Evolutionary conservation across 2,329 filamentous ascomycete genomes (phyloP), one percentile per base, ranked within the genome.

Genomic region (Cucurbitaria berberidis): DNA sequence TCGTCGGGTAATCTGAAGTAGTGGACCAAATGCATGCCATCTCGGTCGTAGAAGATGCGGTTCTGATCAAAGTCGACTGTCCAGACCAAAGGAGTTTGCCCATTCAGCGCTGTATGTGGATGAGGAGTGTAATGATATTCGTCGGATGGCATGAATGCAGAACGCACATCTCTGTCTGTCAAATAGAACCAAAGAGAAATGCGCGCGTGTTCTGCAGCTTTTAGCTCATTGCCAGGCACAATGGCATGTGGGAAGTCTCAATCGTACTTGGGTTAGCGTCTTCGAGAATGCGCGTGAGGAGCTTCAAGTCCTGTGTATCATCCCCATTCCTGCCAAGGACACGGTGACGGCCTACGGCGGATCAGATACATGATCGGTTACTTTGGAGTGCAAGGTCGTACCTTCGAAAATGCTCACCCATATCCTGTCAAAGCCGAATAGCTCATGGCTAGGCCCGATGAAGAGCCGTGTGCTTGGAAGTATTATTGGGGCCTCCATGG

Each of bases 41-140:
- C 30, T 38, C 34, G 22, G 35, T 56, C 53, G 19, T 45, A 41
- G 29, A 56, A 52, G 34, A 56, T 30, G 26, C 39, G 44, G 4
- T 46, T 11, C n/a, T 45, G 48, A 32, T 56, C 40, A 22, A 52
- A 48, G 24, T 56, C 53, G 2, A 56, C 41, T 1, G 48, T 52
- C 53, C 53, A 56, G 3, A 56, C 45, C 3, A 34, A 8, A n/a
- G 30, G 30, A n/a, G 13, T 34, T 6, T 34, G 13, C 13, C 30
- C 30, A 13, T 34, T 34, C 5, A 34, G 15, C 4, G 30, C 30
- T n/a, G 30, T 15, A 34, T 34, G 10, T 3, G 30, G 30, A 15
- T 34, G 30, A 34, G 30, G 30, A n/a, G 2, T 34, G 4, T 34
- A 5, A 34, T 34, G 13, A 16, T 34, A 34, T 34, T 34, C 13